Conservation (phyloP, 2,329 filamentous ascomycete genomes). For the Aspergillus clavatus region DNA sequence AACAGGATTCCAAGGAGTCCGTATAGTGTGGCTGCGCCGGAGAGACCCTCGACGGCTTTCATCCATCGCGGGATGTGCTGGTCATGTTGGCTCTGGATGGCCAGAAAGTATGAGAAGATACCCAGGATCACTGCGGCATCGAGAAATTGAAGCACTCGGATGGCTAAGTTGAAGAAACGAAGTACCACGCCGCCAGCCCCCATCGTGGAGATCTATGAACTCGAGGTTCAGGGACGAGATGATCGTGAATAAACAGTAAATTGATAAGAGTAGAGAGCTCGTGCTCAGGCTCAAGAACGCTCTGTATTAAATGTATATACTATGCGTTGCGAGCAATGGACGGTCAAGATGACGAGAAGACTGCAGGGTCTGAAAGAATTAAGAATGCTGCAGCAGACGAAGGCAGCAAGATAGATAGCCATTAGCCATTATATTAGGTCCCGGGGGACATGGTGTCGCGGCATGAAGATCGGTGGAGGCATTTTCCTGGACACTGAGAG, state of each 20-base stretch:
- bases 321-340: not conserved
- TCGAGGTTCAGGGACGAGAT: not conserved
- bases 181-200: constrained; percentile 58
- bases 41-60: constrained; percentile 72
- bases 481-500: constrained; percentile 5
- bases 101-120: constrained; percentile 81
- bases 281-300: too few relatives aligned
- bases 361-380: constrained; percentile 4
- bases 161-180: constrained; percentile 63
- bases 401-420: constrained; percentile 24
- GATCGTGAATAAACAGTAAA: not conserved
- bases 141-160: constrained; percentile 70
- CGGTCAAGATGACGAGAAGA: constrained; percentile 1
- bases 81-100: constrained; percentile 62
- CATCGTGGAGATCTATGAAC: constrained; percentile 45
- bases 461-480: constrained; percentile 19
- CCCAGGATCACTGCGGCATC: constrained; percentile 69
- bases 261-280: not conserved
- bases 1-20: constrained; percentile 66
- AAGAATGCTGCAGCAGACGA: constrained; percentile 4
- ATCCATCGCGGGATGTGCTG: constrained; percentile 59
- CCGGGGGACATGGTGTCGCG: constrained; percentile 12
- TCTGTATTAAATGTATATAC: too few relatives aligned
- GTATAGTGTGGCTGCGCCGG: constrained; percentile 71
- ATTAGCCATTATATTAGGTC: constrained; percentile 10